A percentile compares a stretch with the other conserved stretches of the same genome.
phyloP scores from a whole-genome alignment of 768 basidiomycete genomes.

The Scleroderma citrinum region DNA sequence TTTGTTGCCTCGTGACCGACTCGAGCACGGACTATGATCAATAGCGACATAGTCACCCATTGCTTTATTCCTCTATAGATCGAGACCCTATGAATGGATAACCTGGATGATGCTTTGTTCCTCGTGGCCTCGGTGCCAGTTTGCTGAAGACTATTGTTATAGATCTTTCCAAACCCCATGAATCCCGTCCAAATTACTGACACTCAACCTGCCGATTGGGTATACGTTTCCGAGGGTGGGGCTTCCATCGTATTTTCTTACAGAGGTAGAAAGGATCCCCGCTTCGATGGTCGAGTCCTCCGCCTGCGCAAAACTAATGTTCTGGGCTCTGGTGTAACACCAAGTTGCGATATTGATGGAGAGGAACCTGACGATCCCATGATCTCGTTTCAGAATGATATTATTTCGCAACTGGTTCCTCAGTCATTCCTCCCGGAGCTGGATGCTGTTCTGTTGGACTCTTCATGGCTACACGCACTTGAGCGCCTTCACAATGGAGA shows the following conservation, averaged over 20 bases:
- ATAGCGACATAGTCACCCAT: no score
- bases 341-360: constrained; percentile 20
- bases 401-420: constrained; percentile 65
- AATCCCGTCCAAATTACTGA: constrained; percentile 12
- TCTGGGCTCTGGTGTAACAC: constrained; percentile 6
- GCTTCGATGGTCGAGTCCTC: constrained; percentile 62
- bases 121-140: no score
- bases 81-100: no score
- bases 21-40: no score
- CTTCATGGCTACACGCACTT: constrained; percentile 57
- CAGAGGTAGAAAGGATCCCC: constrained; percentile 43
- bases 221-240: constrained; percentile 89
- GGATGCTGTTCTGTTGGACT: constrained; percentile 39
- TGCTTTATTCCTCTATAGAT: no score
- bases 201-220: constrained; percentile 55
- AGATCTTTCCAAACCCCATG: constrained; percentile 2
- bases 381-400: constrained; percentile 53
- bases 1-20: no score
- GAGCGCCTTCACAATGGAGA: constrained; percentile 36
- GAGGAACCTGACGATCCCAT: constrained; percentile 36
- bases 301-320: constrained; percentile 61
- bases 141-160: no score
- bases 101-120: no score
- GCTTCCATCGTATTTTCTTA: constrained; percentile 88
- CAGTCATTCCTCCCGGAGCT: constrained; percentile 52